Evolutionary conservation across 192 early-diverging fungal genomes (phyloP).

Genomic region (Cladochytrium replicatum): DNA sequence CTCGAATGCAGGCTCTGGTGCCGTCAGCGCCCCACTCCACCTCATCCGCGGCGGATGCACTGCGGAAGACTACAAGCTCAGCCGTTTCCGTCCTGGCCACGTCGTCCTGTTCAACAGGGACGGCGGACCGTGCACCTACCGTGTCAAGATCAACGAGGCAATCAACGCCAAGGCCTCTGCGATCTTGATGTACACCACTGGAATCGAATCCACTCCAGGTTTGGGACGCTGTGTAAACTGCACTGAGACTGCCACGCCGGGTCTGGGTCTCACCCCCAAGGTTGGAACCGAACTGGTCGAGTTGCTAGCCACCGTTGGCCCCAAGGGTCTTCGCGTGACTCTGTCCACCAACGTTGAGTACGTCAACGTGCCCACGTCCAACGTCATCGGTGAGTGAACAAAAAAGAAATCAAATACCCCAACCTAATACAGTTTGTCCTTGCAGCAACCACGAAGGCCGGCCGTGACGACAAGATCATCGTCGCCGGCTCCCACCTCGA

Average conservation of each 20-base stretch:
- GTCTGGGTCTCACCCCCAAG: constrained; percentile 2
- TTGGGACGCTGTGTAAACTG: background rate
- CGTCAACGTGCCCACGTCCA: constrained; percentile 13
- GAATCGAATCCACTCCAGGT: background rate
- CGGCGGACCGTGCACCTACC: background rate
- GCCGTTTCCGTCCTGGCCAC: background rate
- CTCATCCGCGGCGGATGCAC: background rate
- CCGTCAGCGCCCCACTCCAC: background rate
- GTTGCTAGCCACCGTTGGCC: constrained; percentile 2
- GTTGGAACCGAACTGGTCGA: constrained; percentile 6
- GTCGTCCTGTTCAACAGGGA: background rate
- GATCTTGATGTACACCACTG: background rate
- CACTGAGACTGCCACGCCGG: background rate
- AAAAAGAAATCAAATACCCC: too few relatives aligned
- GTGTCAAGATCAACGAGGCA: background rate
- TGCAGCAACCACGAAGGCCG: constrained; percentile 1
- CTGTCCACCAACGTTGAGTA: constrained; percentile 5
- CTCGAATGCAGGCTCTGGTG: constrained; percentile 3
- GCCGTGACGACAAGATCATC: constrained; percentile 1
- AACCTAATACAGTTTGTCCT: too few relatives aligned
- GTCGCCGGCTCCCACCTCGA: constrained; percentile 5
- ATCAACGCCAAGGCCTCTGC: background rate
- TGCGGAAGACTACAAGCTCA: background rate
- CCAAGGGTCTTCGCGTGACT: background rate
- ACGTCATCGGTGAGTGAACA: too few relatives aligned